Base-by-base conservation (phyloP, 768 basidiomycete genomes). In the Auricularia sp. region DNA sequence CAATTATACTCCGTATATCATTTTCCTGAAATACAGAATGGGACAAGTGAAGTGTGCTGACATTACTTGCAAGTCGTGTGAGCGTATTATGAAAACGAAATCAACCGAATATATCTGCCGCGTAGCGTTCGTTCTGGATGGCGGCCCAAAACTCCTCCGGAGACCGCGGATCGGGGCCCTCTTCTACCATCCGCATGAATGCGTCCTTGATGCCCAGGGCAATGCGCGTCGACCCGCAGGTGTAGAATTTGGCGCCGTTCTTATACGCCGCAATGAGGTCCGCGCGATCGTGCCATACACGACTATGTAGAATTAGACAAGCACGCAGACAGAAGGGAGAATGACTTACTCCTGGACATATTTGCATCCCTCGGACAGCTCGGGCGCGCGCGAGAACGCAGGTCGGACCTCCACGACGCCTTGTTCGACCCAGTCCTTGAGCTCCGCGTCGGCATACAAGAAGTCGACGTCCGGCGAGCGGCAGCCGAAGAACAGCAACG, bases 401-500 rank as follows among this genome's bases (percentile, higher is more conserved):
- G 79, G 76, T 23, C 77, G 74, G n/a, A 81, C 73, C 61, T 80
- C 78, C 11, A 82, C 74, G 0, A 80, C 75, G 2, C 78, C 80
- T 21, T 74, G 66, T 66, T 72, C 71, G 36, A 69, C 67, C 81
- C 81, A 83, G 66, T 76, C 73, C 56, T 70, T 74, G 54, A 82
- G 71, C 64, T 81, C 80, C 29, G 69, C 72, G 36, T 78, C 76
- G 2, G 71, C 67, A 67, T 82, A 81, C n/a, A 82, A 68, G 67
- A 74, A 79, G 67, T 82, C 81, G 59, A 71, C 75, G 12, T 74
- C 70, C 11, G 78, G 78, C 2, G 73, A 67, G 5, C 78, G 71
- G 69, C 81, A 83, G 1, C 81, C 81, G 66, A 80, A 81, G 76
- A 81, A 83, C 51, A 82, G 68, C 34, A 81, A 64, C 60, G 75